Evolutionary conservation across 2,329 filamentous ascomycete genomes (phyloP).

Genomic region (Aspergillus carbonarius): DNA sequence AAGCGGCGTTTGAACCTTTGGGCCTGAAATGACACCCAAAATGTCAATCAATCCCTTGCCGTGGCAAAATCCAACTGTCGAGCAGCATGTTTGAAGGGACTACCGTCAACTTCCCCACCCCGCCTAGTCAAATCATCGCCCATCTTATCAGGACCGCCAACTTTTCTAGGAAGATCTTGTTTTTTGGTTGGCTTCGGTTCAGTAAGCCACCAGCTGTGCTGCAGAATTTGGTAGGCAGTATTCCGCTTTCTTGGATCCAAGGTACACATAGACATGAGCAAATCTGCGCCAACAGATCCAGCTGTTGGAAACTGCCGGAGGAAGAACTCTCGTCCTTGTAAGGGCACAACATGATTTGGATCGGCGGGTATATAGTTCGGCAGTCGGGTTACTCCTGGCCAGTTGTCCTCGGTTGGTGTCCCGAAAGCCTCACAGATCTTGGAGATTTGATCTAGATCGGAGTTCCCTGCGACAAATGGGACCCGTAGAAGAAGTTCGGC

Average conservation of each 20-base stretch:
- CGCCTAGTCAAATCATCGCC: slow-evolving; percentile 78
- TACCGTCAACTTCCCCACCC: slow-evolving; percentile 68
- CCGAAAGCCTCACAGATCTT: slow-evolving; percentile 84
- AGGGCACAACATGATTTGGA: slow-evolving; percentile 54
- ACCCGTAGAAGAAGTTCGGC: slow-evolving; percentile 82
- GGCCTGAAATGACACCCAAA: neutral
- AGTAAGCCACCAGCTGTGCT: slow-evolving; percentile 81
- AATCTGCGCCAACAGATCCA: slow-evolving; percentile 78
- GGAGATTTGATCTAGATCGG: slow-evolving; percentile 80
- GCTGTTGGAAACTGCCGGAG: slow-evolving; percentile 74
- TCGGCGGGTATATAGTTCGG: slow-evolving; percentile 75
- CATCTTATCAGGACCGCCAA: slow-evolving; percentile 70
- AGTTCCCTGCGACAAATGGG: slow-evolving; percentile 80
- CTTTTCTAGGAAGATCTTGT: slow-evolving; percentile 76
- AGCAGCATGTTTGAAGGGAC: slow-evolving; percentile 69
- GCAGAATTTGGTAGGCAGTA: slow-evolving; percentile 72
- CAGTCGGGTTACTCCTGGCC: slow-evolving; percentile 84
- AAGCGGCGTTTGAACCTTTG: neutral
- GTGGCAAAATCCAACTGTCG: slow-evolving; percentile 76
- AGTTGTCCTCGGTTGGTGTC: slow-evolving; percentile 89
- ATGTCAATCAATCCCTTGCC: slow-evolving; percentile 12
- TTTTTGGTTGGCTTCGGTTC: slow-evolving; percentile 82
- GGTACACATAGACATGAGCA: slow-evolving; percentile 79
- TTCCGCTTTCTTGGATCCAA: slow-evolving; percentile 85
- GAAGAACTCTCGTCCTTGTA: slow-evolving; percentile 69